Evolutionary conservation across 768 basidiomycete genomes (phyloP).

Genomic region (Tubosaeta sp.): DNA sequence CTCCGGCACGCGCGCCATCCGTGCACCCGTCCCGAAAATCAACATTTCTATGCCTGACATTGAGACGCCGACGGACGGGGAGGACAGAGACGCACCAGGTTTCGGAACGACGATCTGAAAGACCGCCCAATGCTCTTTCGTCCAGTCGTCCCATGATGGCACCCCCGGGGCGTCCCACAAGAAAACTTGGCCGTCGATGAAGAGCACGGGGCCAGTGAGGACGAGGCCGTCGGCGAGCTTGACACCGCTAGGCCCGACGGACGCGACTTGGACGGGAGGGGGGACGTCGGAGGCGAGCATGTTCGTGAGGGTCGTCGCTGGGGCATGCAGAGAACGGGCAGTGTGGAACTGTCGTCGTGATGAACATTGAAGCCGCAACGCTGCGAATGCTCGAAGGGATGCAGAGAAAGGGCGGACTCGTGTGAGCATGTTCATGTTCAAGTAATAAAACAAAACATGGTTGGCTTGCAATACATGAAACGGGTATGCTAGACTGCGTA

Average conservation of each 20-base stretch:
- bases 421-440: not conserved
- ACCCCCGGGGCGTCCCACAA: conserved; percentile 77
- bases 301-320: conserved; percentile 49
- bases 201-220: conserved; percentile 73
- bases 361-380: not conserved
- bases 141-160: conserved; percentile 66
- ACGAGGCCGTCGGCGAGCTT: conserved; percentile 75
- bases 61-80: not conserved
- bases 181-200: conserved; percentile 82
- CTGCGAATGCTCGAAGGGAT: not conserved
- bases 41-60: conserved; percentile 64
- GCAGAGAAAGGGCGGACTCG: not conserved
- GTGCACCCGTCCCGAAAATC: conserved; percentile 80
- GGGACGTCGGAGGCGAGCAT: conserved; percentile 67
- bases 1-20: conserved; percentile 65
- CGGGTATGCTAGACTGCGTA: not conserved
- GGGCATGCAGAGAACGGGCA: conserved; percentile 2
- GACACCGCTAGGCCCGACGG: conserved; percentile 60
- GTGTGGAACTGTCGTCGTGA: conserved; percentile 13
- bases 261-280: conserved; percentile 68
- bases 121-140: conserved; percentile 65
- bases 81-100: conserved; percentile 57
- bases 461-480: not conserved
- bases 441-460: not conserved
- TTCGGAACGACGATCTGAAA: conserved; percentile 80